These are phyloP conservation scores for Cordyceps pruinosa DNA, from an alignment of 2,329 filamentous ascomycete species.

Conservation along the genomic window DNA sequence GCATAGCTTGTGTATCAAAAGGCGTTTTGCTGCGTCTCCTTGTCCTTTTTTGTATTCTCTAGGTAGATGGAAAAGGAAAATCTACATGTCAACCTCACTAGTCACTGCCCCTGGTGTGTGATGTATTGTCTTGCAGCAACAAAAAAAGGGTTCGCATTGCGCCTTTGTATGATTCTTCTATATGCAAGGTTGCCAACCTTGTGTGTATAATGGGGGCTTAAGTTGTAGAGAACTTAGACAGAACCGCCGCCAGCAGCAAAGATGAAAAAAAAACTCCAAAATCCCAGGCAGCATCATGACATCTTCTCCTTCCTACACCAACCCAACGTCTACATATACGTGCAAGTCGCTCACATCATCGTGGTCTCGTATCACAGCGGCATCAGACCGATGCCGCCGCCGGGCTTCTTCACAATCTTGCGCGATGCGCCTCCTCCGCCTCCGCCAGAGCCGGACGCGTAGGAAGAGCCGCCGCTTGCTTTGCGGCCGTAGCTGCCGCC, in stretches of 20 bases:
- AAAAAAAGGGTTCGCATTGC: neutral
- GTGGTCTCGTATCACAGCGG: conserved; percentile 23
- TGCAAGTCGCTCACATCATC: neutral
- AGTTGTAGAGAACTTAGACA: neutral
- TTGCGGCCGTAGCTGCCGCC: conserved; percentile 25
- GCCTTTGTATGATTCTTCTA: neutral
- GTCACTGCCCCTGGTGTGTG: neutral
- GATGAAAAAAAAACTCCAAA: neutral
- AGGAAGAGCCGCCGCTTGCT: conserved; percentile 16
- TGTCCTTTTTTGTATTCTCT: neutral
- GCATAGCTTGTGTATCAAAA: no score
- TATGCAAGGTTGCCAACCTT: neutral
- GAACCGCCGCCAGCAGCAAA: neutral
- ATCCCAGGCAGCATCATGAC: neutral
- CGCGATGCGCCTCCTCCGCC: conserved; percentile 1
- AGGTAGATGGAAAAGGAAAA: no score
- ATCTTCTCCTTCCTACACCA: neutral
- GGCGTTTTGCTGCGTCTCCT: neutral
- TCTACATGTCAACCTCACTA: neutral
- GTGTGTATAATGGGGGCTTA: neutral
- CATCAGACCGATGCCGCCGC: conserved; percentile 32
- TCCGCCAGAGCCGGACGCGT: conserved; percentile 11
- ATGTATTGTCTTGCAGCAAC: neutral
- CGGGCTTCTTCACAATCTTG: conserved; percentile 28
- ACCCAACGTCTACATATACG: neutral